These are phyloP conservation scores for Phytopythium sindhum DNA, from an alignment of 352 stramenopile genomes.

Conservation along the genomic window DNA sequence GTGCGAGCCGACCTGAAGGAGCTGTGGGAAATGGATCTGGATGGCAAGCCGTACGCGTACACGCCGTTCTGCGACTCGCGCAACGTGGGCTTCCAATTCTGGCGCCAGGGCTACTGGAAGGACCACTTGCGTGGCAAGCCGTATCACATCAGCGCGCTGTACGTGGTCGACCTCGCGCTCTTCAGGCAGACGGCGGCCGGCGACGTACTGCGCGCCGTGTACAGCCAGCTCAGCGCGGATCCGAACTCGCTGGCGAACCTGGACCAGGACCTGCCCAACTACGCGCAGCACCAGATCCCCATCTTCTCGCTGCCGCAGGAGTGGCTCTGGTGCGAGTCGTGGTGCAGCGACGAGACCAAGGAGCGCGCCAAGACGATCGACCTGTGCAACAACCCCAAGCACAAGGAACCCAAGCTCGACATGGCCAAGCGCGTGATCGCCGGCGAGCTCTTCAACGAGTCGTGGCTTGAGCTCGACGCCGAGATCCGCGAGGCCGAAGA, in stretches of 20 bases:
- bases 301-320: conserved; percentile 98
- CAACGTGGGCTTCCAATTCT: conserved; percentile 99
- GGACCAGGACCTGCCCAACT: conserved; percentile 99
- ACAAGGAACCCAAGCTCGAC: conserved; percentile 99
- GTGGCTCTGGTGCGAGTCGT: conserved; percentile 99
- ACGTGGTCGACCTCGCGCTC: conserved; percentile 97
- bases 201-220: conserved; percentile 94
- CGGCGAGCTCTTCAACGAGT: conserved; percentile 96
- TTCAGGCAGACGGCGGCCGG: conserved; percentile 94
- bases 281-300: conserved; percentile 92
- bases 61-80: conserved; percentile 97
- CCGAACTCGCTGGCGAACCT: conserved; percentile 98
- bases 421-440: conserved; percentile 99
- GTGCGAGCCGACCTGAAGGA: conserved; percentile 97
- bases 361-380: conserved; percentile 98
- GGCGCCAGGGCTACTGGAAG: conserved; percentile 98
- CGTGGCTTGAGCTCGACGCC: conserved; percentile 98
- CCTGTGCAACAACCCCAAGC: conserved; percentile 99
- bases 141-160: conserved; percentile 99
- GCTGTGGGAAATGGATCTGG: conserved; percentile 98
- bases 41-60: conserved; percentile 96
- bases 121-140: conserved; percentile 95
- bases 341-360: conserved; percentile 99
- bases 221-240: conserved; percentile 97
- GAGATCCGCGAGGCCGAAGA: conserved; percentile 89